These are phyloP conservation scores for Sclerotiophoma versabilis DNA, from an alignment of 2,329 filamentous ascomycete species.

Conservation along the genomic window DNA sequence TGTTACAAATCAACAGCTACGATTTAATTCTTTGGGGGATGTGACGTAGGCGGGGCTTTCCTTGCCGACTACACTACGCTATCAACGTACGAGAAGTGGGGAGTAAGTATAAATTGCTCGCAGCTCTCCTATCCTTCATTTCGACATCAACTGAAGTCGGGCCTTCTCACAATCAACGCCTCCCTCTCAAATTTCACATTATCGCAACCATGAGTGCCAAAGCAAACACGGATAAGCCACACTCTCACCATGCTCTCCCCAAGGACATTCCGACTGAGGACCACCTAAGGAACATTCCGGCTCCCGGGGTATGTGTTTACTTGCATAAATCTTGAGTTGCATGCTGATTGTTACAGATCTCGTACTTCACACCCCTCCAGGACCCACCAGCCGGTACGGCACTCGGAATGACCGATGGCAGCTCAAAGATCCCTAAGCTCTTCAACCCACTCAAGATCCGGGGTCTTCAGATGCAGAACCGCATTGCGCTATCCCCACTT, in stretches of 20 bases:
- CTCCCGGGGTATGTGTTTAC: slow-evolving; percentile 48
- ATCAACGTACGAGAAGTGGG: slow-evolving; percentile 31
- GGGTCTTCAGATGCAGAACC: slow-evolving; percentile 70
- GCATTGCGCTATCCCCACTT: slow-evolving; percentile 60
- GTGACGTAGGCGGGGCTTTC: slow-evolving; percentile 15
- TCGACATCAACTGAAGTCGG: slow-evolving; percentile 5
- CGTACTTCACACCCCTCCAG: slow-evolving; percentile 59
- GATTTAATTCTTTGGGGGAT: neutral
- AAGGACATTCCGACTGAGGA: slow-evolving; percentile 43
- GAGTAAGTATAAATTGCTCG: slow-evolving; percentile 33
- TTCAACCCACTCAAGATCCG: slow-evolving; percentile 65
- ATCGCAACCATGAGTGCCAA: slow-evolving; percentile 30
- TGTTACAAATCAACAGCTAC: slow-evolving; percentile 15
- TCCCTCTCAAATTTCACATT: neutral
- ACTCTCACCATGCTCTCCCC: slow-evolving; percentile 43
- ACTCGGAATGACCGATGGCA: slow-evolving; percentile 55
- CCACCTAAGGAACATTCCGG: slow-evolving; percentile 51
- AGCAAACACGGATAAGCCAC: slow-evolving; percentile 32
- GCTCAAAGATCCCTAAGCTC: slow-evolving; percentile 63
- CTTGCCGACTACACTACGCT: slow-evolving; percentile 8
- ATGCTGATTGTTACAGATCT: slow-evolving; percentile 38
- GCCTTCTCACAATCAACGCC: neutral
- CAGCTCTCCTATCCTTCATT: slow-evolving; percentile 4
- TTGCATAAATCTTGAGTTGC: neutral
- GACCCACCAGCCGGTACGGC: slow-evolving; percentile 57